A percentile compares a stretch with the other conserved stretches of the same genome.
These are phyloP conservation scores for Diutina mesorugosa DNA, from an alignment of 1,139 yeast species.

Conservation along the genomic window DNA sequence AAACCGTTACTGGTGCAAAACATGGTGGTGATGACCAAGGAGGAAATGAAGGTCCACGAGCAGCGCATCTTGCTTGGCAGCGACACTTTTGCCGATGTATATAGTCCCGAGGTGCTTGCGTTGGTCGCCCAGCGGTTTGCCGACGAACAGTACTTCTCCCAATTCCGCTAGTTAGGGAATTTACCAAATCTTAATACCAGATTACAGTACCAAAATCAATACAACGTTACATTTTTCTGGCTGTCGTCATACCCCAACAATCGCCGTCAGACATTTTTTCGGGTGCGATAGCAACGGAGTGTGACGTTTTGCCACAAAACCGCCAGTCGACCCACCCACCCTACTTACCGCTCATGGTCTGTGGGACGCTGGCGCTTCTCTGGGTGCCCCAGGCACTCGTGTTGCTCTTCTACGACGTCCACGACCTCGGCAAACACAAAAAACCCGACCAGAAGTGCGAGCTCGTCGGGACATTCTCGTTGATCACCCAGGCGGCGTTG, in stretches of 20 bases:
- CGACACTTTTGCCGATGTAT: conserved; percentile 48
- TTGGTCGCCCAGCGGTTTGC: conserved; percentile 50
- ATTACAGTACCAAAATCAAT: no score
- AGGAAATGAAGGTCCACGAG: conserved; percentile 76
- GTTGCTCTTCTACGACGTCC: not conserved
- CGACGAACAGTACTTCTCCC: conserved; percentile 63
- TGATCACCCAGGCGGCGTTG: conserved; percentile 48
- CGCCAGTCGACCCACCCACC: no score
- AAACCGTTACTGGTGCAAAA: conserved; percentile 51
- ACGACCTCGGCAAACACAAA: not conserved
- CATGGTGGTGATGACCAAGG: conserved; percentile 77
- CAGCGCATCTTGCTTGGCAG: conserved; percentile 56
- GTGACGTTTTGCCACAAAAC: not conserved
- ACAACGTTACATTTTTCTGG: no score
- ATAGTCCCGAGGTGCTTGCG: conserved; percentile 44
- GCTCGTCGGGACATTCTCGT: conserved; percentile 59
- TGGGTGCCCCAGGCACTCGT: not conserved
- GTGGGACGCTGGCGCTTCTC: not conserved
- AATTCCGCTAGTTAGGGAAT: conserved; percentile 21
- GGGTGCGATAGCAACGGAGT: not conserved
- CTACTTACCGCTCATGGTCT: not conserved
- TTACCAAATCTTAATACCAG: no score
- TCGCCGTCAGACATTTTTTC: not conserved
- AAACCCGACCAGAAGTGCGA: conserved; percentile 31
- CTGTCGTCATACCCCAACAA: not conserved